Conservation (phyloP, 1,139 yeast species). For the Blastobotrys proliferans region DNA sequence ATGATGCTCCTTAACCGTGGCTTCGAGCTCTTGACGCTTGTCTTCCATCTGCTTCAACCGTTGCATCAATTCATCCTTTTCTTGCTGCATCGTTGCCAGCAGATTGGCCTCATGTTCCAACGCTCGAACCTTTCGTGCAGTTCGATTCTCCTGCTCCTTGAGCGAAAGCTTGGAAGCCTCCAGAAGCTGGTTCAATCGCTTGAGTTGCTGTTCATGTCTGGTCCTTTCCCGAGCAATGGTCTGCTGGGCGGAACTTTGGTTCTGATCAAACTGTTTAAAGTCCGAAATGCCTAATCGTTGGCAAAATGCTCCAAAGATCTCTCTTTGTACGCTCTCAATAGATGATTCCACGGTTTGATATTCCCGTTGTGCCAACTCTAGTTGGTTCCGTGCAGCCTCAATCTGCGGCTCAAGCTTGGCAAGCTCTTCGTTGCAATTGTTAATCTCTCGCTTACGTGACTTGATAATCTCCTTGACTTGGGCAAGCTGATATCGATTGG, state of each 20-base stretch:
- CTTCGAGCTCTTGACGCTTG: conserved; percentile 15
- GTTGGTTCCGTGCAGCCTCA: conserved; percentile 13
- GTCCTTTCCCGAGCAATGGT: conserved; percentile 10
- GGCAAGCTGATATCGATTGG: conserved; percentile 47
- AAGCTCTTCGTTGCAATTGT: conserved; percentile 41
- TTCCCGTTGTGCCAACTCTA: conserved; percentile 20
- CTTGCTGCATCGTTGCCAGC: conserved; percentile 2
- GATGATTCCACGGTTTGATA: conserved; percentile 22
- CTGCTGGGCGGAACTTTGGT: conserved; percentile 47
- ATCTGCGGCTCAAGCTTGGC: conserved; percentile 17
- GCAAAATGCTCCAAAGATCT: conserved; percentile 55
- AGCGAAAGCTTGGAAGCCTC: conserved; percentile 1
- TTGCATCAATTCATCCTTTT: conserved; percentile 6
- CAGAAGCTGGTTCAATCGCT: conserved; percentile 10
- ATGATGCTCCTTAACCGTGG: conserved; percentile 20
- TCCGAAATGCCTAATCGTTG: conserved; percentile 46
- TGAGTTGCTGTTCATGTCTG: conserved; percentile 12
- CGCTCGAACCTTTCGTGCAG: conserved; percentile 2
- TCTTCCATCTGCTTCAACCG: conserved; percentile 8
- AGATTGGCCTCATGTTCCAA: conserved; percentile 1
- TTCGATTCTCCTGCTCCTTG: conserved; percentile 10
- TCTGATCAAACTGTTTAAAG: conserved; percentile 59
- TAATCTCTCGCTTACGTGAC: conserved; percentile 55
- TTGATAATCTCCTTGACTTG: conserved; percentile 49
- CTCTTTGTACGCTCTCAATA: conserved; percentile 24